A percentile compares a stretch with the other conserved stretches of the same genome.
These are phyloP conservation scores for Boechera divaricarpa DNA, from an alignment of 345 rosid species.

Conservation along the genomic window DNA sequence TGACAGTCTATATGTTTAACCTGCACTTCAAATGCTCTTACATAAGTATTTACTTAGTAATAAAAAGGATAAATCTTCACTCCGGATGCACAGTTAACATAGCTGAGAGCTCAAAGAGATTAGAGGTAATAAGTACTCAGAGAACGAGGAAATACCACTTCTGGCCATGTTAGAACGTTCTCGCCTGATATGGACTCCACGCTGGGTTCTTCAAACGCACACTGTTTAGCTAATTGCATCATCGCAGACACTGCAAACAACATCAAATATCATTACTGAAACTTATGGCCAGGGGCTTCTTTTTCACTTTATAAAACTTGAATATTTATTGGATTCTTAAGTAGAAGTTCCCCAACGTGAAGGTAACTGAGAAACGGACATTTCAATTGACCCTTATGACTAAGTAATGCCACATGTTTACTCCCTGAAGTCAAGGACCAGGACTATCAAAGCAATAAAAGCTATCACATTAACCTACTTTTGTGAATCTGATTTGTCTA, in stretches of 20 bases:
- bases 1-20: conserved; percentile 89
- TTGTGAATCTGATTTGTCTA: conserved; percentile 3
- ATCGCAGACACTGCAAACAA: conserved; percentile 90
- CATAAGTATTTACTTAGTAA: conserved; percentile 16
- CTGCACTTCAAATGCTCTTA: conserved; percentile 50
- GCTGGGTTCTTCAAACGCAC: conserved; percentile 96
- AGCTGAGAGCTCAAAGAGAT: conserved; percentile 20
- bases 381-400: conserved; percentile 24
- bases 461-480: conserved; percentile 2
- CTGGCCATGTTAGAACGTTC: conserved; percentile 92
- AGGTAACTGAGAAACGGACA: conserved; percentile 23
- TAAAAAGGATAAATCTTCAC: background rate
- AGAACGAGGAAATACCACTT: conserved; percentile 66
- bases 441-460: background rate
- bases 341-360: conserved; percentile 17
- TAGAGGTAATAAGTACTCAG: conserved; percentile 17
- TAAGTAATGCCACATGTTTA: conserved; percentile 15
- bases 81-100: conserved; percentile 13
- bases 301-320: background rate
- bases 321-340: conserved; percentile 12
- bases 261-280: conserved; percentile 34
- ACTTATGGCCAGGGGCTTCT: background rate
- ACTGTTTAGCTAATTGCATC: conserved; percentile 91
- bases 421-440: conserved; percentile 11
- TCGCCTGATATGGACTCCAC: conserved; percentile 92